Conservation (phyloP, 768 basidiomycete species). For the Mycena indigotica region DNA sequence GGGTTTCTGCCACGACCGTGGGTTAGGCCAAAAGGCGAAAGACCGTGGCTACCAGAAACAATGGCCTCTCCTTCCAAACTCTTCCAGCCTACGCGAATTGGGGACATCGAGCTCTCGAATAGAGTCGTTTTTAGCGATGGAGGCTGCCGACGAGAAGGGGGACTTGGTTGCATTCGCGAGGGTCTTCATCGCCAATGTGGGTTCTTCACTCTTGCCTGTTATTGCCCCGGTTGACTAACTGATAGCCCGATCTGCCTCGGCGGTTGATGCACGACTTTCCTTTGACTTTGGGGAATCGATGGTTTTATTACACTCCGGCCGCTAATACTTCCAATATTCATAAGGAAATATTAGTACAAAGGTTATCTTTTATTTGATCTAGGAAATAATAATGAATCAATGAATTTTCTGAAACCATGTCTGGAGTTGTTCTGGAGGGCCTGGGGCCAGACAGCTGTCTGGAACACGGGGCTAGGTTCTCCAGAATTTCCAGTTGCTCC, state of each 20-base stretch:
- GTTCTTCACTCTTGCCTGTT: not conserved
- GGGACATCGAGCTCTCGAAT: constrained; percentile 21
- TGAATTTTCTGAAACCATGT: no score
- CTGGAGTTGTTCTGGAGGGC: no score
- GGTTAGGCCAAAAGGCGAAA: no score
- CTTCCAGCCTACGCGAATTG: constrained; percentile 12
- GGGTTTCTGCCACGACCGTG: no score
- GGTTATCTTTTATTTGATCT: no score
- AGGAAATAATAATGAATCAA: no score
- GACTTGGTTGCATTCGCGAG: not conserved
- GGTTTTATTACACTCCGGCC: not conserved
- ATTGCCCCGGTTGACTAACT: not conserved
- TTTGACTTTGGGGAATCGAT: not conserved
- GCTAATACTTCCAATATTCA: no score
- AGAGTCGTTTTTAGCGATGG: constrained; percentile 39
- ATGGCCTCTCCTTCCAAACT: constrained; percentile 47
- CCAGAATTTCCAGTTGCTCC: no score
- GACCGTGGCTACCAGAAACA: no score
- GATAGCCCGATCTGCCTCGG: not conserved
- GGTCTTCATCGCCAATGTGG: not conserved
- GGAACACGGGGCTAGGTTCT: no score
- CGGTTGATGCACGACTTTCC: not conserved
- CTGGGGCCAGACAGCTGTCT: no score
- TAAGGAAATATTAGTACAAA: no score
- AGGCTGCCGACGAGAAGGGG: constrained; percentile 29